Base-by-base conservation (phyloP, 1,139 yeast species). In the Yamadazyma atmosphaerica region DNA sequence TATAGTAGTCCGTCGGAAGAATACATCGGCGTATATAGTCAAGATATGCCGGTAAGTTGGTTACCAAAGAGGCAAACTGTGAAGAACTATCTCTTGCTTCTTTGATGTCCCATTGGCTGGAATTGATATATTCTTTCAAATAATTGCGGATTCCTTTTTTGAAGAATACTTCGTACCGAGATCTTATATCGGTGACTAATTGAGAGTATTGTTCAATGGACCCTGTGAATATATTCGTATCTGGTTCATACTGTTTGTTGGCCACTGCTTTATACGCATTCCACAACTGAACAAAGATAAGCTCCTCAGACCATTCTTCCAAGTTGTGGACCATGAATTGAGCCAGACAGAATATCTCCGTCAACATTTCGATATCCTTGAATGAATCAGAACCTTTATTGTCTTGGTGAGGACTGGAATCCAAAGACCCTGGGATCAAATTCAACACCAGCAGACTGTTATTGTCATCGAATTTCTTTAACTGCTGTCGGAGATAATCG, bases 261-360 rank as follows among this genome's bases (percentile, higher is more conserved):
- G 61, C 45, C 2, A 59, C 49, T 0, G 45, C 35, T 33, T 68
- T 68, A 63, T 63, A 74, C 3, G 68, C 60, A 26, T 63, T 57
- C 77, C 86, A 82, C 31, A 86, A 61, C 51, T 82, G 86, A 13
- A 84, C 63, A 53, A 83, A 86, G 9, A 81, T 69, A 33, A 81
- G 58, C 34, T 81, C 83, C 38, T 81, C 78, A 28, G 82, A 77
- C 90, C 92, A 84, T 36, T 65, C 65, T 28, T 72, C 75, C 58
- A 86, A 63, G 9, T 75, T 64, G 28, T 73, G 73, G 12, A 69
- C 63, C 4, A 80, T 67, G 44, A 67, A 83, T 41, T 72, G 71
- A 6, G 78, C 63, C 46, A 87, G 82, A 41, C 90, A 83, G 55
- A 75, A 75, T 17, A 83, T 61, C 40, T 84, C 70, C 34, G 84